Evolutionary conservation across 208 protist species (phyloP).

Genomic region (Leishmania braziliensis): DNA sequence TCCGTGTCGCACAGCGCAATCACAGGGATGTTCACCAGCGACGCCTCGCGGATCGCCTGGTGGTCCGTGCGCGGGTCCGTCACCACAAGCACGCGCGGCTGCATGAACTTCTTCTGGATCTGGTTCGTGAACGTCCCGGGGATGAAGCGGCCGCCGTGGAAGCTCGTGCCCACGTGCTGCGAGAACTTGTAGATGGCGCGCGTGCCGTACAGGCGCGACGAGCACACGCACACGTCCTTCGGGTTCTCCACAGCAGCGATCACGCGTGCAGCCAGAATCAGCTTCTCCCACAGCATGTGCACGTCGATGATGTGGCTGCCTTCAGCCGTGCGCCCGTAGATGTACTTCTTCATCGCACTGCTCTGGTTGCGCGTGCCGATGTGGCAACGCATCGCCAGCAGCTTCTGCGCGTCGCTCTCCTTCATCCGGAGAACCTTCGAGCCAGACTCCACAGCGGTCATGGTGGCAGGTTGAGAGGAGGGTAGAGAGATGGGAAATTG

Average conservation of each 20-base stretch:
- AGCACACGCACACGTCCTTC: constrained; percentile 97
- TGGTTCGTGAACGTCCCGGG: constrained; percentile 99
- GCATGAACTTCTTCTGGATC: constrained; percentile 97
- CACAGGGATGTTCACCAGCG: constrained; percentile 99
- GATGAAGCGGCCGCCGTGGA: constrained; percentile 96
- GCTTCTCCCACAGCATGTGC: constrained; percentile 99
- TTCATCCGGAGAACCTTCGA: constrained; percentile 78
- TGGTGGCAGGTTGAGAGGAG: constrained; percentile 21
- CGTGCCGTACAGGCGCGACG: constrained; percentile 94
- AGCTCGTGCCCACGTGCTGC: constrained; percentile 93
- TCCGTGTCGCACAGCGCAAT: constrained; percentile 99
- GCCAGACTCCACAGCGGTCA: constrained; percentile 79
- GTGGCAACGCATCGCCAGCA: constrained; percentile 97
- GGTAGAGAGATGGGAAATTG: neutral
- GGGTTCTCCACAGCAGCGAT: constrained; percentile 99
- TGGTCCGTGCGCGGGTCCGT: constrained; percentile 97
- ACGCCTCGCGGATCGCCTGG: constrained; percentile 96
- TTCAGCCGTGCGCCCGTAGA: constrained; percentile 88
- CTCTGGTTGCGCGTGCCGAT: constrained; percentile 96
- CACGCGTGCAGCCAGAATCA: constrained; percentile 98
- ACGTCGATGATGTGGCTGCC: constrained; percentile 98
- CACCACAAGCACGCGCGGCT: constrained; percentile 98
- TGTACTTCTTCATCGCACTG: constrained; percentile 96
- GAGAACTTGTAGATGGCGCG: constrained; percentile 98
- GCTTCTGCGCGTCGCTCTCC: constrained; percentile 95